Conservation (phyloP, 148 eudicot genomes). For the Talinum fruticosum region DNA sequence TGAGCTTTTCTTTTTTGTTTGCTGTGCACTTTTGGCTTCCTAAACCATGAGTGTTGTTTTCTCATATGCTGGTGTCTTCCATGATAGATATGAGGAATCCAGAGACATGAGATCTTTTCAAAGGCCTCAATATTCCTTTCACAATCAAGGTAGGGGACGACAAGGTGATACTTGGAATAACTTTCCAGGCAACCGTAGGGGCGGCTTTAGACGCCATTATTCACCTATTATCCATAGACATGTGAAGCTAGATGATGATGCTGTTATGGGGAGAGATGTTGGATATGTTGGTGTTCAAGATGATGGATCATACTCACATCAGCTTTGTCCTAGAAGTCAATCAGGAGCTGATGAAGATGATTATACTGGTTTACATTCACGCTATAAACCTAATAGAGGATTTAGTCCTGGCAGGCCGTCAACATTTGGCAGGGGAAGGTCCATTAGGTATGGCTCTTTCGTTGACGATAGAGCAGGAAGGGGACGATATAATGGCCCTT, state of each 20-base stretch:
- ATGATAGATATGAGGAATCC: conserved; percentile 33
- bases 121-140: conserved; percentile 25
- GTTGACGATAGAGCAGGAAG: conserved; percentile 21
- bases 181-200: conserved; percentile 26
- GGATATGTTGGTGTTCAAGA: conserved; percentile 22
- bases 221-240: conserved; percentile 32
- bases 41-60: background rate
- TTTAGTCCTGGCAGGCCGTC: conserved; percentile 27
- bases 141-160: conserved; percentile 31
- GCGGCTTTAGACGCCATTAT: conserved; percentile 27
- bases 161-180: conserved; percentile 30
- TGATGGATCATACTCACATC: conserved; percentile 27
- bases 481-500: conserved; percentile 36
- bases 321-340: conserved; percentile 19
- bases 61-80: conserved; percentile 20
- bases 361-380: conserved; percentile 22
- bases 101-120: conserved; percentile 30
- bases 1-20: background rate
- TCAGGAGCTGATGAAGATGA: conserved; percentile 11
- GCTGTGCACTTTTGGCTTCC: background rate
- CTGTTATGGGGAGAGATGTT: conserved; percentile 17
- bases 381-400: conserved; percentile 25
- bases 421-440: conserved; percentile 32
- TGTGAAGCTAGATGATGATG: conserved; percentile 22
- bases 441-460: conserved; percentile 25